Evolutionary conservation across 192 early-diverging fungal genomes (phyloP).

Genomic region (Rhizophagus prolifer): DNA sequence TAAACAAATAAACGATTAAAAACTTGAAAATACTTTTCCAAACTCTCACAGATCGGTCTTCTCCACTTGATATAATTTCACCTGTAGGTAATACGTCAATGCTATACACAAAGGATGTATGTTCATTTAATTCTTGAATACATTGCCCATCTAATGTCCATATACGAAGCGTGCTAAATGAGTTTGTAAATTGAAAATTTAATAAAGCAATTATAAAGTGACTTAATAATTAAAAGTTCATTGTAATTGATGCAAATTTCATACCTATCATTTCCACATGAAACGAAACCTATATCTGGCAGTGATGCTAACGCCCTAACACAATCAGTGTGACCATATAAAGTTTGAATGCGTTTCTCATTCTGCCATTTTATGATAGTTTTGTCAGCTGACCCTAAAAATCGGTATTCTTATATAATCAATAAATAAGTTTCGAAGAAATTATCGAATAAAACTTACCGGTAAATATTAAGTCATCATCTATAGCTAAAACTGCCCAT

Average conservation of each 20-base stretch:
- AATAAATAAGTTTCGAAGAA: too few relatives aligned
- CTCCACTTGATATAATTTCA: constrained; percentile 86
- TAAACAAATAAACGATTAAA: not conserved
- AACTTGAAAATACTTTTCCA: constrained; percentile 65
- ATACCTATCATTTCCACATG: constrained; percentile 87
- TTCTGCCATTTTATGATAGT: constrained; percentile 84
- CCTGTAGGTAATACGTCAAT: constrained; percentile 68
- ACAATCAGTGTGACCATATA: constrained; percentile 84
- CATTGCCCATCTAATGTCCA: constrained; percentile 77
- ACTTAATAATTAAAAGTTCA: constrained; percentile 1
- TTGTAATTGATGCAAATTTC: constrained; percentile 9
- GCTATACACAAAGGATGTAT: constrained; percentile 93
- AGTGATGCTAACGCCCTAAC: constrained; percentile 77
- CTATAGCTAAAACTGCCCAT: constrained; percentile 84
- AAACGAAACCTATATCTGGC: constrained; percentile 70
- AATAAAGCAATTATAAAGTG: not conserved
- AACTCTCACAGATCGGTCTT: constrained; percentile 85
- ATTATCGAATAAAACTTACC: constrained; percentile 47
- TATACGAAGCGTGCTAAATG: constrained; percentile 70
- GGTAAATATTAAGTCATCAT: constrained; percentile 72
- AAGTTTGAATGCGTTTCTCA: constrained; percentile 61
- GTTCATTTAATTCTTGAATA: constrained; percentile 74
- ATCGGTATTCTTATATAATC: not conserved
- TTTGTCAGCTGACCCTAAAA: constrained; percentile 86
- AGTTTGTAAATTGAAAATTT: not conserved